Evolutionary conservation across 805 yeast genomes (phyloP).

Genomic region (Saturnispora silvae): DNA sequence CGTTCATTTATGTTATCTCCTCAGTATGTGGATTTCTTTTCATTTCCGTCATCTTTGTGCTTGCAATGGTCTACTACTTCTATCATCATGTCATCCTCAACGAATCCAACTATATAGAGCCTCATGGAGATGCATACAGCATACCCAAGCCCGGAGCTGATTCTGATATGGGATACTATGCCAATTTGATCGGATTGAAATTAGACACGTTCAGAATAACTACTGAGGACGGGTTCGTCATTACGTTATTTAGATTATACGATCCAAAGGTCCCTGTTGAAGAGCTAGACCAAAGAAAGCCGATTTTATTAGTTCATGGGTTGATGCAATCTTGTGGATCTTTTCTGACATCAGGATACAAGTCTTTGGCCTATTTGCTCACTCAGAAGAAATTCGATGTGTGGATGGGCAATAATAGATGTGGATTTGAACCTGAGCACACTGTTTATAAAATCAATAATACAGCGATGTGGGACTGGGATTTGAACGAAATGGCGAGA

Average conservation of each 20-base stretch:
- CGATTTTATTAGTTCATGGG: slow-evolving; percentile 77
- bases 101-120: not conserved
- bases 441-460: slow-evolving; percentile 31
- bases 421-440: slow-evolving; percentile 74
- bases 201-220: slow-evolving; percentile 48
- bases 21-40: slow-evolving; percentile 7
- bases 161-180: slow-evolving; percentile 52
- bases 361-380: slow-evolving; percentile 58
- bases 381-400: slow-evolving; percentile 56
- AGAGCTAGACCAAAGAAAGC: slow-evolving; percentile 24
- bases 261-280: slow-evolving; percentile 28
- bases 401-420: slow-evolving; percentile 86
- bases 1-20: not conserved
- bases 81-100: slow-evolving; percentile 2
- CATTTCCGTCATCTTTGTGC: slow-evolving; percentile 7
- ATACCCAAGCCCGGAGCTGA: slow-evolving; percentile 12
- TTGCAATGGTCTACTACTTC: slow-evolving; percentile 4
- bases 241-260: slow-evolving; percentile 54
- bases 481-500: slow-evolving; percentile 68
- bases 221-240: slow-evolving; percentile 71
- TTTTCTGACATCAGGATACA: slow-evolving; percentile 70
- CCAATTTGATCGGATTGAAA: slow-evolving; percentile 46
- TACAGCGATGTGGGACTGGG: slow-evolving; percentile 85
- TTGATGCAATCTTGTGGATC: slow-evolving; percentile 81
- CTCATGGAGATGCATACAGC: slow-evolving; percentile 1